Percentiles rank a stretch among this genome's conserved stretches.
Evolutionary conservation across 768 basidiomycete genomes (phyloP).

Genomic region (Rossbeevera mucosa): DNA sequence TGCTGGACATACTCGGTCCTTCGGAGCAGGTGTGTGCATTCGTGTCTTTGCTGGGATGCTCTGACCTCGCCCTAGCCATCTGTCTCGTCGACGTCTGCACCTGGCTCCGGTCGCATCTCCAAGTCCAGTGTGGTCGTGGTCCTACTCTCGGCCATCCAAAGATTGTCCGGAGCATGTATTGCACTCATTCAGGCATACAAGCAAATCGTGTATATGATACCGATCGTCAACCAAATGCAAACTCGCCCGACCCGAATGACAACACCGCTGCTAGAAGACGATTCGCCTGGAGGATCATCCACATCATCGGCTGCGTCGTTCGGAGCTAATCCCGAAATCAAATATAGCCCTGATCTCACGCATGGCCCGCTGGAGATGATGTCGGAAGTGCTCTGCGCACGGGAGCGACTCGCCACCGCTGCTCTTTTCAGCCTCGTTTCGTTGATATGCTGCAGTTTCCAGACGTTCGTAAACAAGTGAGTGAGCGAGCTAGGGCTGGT

Average conservation of each 20-base stretch:
- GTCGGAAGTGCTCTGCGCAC: conserved; percentile 45
- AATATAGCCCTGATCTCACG: conserved; percentile 34
- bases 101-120: conserved; percentile 34
- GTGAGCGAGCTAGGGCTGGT: conserved; percentile 4
- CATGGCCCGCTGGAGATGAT: conserved; percentile 43
- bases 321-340: conserved; percentile 5
- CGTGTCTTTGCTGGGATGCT: not conserved
- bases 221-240: conserved; percentile 51
- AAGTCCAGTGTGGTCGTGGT: conserved; percentile 60
- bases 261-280: not conserved
- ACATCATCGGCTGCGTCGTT: conserved; percentile 24
- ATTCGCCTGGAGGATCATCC: conserved; percentile 18
- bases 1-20: conserved; percentile 61
- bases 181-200: conserved; percentile 65
- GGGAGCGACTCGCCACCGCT: conserved; percentile 45
- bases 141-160: conserved; percentile 70
- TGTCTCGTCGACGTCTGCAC: conserved; percentile 23
- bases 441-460: conserved; percentile 44
- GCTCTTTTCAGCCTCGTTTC: conserved; percentile 43
- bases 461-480: conserved; percentile 58
- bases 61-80: conserved; percentile 14
- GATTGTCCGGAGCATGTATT: conserved; percentile 64
- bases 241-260: not conserved
- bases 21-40: conserved; percentile 22
- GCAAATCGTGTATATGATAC: conserved; percentile 59